Base-by-base conservation (phyloP, 2,329 filamentous ascomycete species). In the Metarhizium rileyi region DNA sequence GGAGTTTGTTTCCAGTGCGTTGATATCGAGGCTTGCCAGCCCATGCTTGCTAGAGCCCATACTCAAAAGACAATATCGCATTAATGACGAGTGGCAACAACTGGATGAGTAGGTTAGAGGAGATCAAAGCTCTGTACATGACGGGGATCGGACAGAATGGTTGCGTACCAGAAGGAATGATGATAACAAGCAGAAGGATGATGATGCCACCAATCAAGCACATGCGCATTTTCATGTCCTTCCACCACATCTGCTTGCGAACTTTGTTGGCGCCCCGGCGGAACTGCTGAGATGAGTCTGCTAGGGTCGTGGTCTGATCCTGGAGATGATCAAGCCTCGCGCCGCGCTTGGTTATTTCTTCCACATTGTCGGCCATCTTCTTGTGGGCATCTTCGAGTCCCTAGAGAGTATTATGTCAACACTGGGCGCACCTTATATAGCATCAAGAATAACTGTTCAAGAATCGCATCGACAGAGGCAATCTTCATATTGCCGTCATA, bases 211-310 rank as follows among this genome's bases (percentile, higher is more conserved):
- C 77, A 65, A 95, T 86, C 61, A 98, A 76, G 73, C 91, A 97
- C 77, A 96, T 93, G 70, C 93, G 84, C 93, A 98, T 98, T 83
- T 97, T 97, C 89, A 96, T 95, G 66, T 97, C 91, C 80, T 97
- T 97, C 91, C 90, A 97, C 91, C 91, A 97, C 91, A 97, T 97
- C 71, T 95, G 84, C 77, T 90, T 91, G 70, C 93, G 84, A 60
- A 98, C 91, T 62, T 89, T 79, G 77, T 97, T 98, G 70, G 94
- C 93, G 57, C 93, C 91, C 59, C 90, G 85, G 63, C 90, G 88
- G 81, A 98, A 98, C 55, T 89, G 90, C 69, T 95, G 90, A 52
- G 93, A 91, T 33, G 90, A 95, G 55, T 85, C 82, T 53, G 90
- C 90, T 59, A 98, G 79, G 72, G 95, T 94, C 74, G 96, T 84